Percentiles rank a stretch among this genome's conserved stretches.
phyloP scores from a whole-genome alignment of 208 protist species.

The Leishmania braziliensis region DNA sequence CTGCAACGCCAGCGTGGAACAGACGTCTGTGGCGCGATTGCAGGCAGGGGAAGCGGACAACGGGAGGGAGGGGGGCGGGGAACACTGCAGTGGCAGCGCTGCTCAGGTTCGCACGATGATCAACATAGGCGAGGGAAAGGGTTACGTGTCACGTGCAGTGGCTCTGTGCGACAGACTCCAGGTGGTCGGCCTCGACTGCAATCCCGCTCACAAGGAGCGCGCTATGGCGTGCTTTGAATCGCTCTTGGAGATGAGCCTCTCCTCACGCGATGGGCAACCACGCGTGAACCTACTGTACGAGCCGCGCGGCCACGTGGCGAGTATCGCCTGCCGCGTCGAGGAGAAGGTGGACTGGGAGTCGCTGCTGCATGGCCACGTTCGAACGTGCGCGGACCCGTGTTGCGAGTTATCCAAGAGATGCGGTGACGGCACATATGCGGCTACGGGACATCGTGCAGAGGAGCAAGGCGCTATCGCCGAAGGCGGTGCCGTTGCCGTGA shows the following conservation, averaged over 20 bases:
- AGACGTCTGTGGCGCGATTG: background rate
- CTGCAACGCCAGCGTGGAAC: slow-evolving; percentile 31
- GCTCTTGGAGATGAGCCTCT: slow-evolving; percentile 53
- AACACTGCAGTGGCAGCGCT: background rate
- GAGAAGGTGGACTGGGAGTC: slow-evolving; percentile 48
- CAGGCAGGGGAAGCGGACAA: background rate
- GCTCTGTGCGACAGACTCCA: slow-evolving; percentile 80
- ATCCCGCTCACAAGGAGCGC: slow-evolving; percentile 81
- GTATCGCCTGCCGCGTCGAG: slow-evolving; percentile 67
- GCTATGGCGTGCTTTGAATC: slow-evolving; percentile 61
- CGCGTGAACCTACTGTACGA: slow-evolving; percentile 78
- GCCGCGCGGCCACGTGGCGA: slow-evolving; percentile 66
- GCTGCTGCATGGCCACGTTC: slow-evolving; percentile 58
- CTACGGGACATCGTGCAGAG: too few species aligned
- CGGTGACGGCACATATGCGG: background rate
- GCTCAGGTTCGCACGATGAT: slow-evolving; percentile 60
- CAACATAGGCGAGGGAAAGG: slow-evolving; percentile 93
- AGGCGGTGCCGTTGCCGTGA: background rate
- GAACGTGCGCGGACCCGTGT: slow-evolving; percentile 26
- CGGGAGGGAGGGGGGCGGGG: background rate
- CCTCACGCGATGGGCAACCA: slow-evolving; percentile 21
- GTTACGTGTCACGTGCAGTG: slow-evolving; percentile 83
- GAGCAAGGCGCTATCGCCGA: background rate
- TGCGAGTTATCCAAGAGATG: background rate
- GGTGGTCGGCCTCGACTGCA: slow-evolving; percentile 90